These are phyloP conservation scores for Rhodomyrtus psidioides DNA, from an alignment of 441 rosid species.

Conservation along the genomic window DNA sequence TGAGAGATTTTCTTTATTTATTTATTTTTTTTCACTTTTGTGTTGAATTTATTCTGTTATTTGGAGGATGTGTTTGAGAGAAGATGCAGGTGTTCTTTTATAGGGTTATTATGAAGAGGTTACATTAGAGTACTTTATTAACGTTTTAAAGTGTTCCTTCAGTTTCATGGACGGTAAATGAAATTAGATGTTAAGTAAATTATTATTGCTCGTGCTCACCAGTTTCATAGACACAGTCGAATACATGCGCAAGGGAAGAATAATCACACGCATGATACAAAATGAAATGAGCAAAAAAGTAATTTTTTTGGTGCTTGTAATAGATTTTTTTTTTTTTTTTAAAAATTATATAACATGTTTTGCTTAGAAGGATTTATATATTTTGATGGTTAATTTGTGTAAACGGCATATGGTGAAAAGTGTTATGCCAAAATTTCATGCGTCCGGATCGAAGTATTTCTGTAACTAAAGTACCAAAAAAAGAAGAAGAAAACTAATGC, in stretches of 20 bases:
- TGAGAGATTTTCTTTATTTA: background rate
- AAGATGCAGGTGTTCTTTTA: background rate
- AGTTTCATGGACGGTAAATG: background rate
- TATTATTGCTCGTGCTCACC: background rate
- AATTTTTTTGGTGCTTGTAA: accelerated
- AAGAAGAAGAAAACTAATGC: background rate
- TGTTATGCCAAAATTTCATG: background rate
- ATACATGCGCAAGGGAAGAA: background rate
- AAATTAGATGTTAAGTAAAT: background rate
- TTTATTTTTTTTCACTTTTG: background rate
- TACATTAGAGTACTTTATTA: background rate
- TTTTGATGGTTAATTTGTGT: background rate
- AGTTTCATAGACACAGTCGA: background rate
- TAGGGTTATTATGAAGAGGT: background rate
- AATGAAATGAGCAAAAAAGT: background rate
- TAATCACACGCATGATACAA: background rate
- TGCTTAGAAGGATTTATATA: background rate
- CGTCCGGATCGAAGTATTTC: background rate
- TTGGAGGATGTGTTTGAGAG: background rate
- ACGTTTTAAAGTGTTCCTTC: background rate
- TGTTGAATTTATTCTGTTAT: background rate
- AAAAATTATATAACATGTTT: background rate
- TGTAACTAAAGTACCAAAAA: background rate
- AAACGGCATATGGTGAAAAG: background rate
- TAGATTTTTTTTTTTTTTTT: background rate